Evolutionary conservation across 352 stramenopile species (phyloP).

Genomic region (Phytophthora megakarya): DNA sequence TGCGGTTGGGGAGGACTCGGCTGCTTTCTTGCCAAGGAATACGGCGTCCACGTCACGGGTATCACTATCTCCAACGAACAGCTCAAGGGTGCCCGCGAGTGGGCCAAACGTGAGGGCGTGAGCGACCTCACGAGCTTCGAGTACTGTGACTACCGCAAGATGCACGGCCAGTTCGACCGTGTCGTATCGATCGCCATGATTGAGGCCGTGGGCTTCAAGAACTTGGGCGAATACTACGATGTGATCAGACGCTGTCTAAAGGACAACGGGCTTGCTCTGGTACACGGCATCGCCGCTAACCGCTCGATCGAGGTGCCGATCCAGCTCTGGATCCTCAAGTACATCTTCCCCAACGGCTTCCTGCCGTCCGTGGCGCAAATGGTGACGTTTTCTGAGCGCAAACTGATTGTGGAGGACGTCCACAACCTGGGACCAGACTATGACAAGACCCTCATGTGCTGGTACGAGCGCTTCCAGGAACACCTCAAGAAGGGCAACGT

Average conservation of each 20-base stretch:
- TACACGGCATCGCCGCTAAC: conserved; percentile 87
- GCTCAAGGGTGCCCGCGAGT: conserved; percentile 84
- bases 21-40: conserved; percentile 89
- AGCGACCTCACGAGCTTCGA: conserved; percentile 88
- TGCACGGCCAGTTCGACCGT: conserved; percentile 87
- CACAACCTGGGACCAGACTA: conserved; percentile 90
- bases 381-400: conserved; percentile 77
- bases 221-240: conserved; percentile 87
- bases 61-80: conserved; percentile 93
- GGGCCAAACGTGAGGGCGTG: conserved; percentile 77
- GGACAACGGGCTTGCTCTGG: conserved; percentile 69
- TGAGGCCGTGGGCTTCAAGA: conserved; percentile 90
- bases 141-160: conserved; percentile 92
- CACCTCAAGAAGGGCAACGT: conserved; percentile 78
- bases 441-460: conserved; percentile 91
- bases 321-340: conserved; percentile 91
- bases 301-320: conserved; percentile 83
- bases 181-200: conserved; percentile 91
- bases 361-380: conserved; percentile 79
- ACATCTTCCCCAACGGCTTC: conserved; percentile 92
- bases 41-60: conserved; percentile 85
- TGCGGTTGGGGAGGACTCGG: conserved; percentile 89
- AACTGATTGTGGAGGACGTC: conserved; percentile 81
- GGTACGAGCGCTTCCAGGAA: conserved; percentile 86
- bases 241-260: conserved; percentile 86